phyloP scores from a whole-genome alignment of 2,329 filamentous ascomycete genomes.

The Xylaria sp. region DNA sequence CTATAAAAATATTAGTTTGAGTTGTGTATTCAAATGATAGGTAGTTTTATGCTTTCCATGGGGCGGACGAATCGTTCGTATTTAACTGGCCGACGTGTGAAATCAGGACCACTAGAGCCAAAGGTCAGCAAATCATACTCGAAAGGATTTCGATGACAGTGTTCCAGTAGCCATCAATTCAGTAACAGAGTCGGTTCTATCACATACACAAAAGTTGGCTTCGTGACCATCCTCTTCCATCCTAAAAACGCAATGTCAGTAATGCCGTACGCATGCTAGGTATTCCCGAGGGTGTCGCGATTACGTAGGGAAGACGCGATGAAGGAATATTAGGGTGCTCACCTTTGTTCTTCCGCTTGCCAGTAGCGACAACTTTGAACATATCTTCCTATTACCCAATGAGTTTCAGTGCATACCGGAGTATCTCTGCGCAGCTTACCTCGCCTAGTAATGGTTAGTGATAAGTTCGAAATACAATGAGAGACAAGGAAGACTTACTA shows the following conservation, averaged over 20 bases:
- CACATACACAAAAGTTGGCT: slow-evolving; percentile 38
- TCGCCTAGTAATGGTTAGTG: slow-evolving; percentile 33
- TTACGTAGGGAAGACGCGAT: slow-evolving; percentile 41
- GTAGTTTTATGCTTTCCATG: slow-evolving; percentile 46
- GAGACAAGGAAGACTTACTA: slow-evolving; percentile 63
- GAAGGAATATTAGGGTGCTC: slow-evolving; percentile 45
- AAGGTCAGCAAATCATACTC: slow-evolving; percentile 12
- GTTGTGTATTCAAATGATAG: too few relatives aligned
- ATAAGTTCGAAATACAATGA: background rate
- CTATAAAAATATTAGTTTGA: too few relatives aligned
- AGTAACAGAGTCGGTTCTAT: background rate
- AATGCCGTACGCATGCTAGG: background rate
- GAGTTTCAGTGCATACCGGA: background rate
- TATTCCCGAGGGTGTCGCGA: background rate
- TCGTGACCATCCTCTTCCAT: slow-evolving; percentile 38
- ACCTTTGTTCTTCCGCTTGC: slow-evolving; percentile 82
- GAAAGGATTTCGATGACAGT: background rate
- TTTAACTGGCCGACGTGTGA: slow-evolving; percentile 66
- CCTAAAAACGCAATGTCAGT: slow-evolving; percentile 59
- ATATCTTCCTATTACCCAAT: slow-evolving; percentile 64
- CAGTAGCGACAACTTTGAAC: slow-evolving; percentile 92
- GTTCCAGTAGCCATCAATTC: background rate
- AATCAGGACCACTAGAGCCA: slow-evolving; percentile 32
- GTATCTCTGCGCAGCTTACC: slow-evolving; percentile 5
- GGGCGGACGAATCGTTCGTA: slow-evolving; percentile 74